Evolutionary conservation across 2,329 filamentous ascomycete genomes (phyloP).

Genomic region (Polytolypa hystricis): DNA sequence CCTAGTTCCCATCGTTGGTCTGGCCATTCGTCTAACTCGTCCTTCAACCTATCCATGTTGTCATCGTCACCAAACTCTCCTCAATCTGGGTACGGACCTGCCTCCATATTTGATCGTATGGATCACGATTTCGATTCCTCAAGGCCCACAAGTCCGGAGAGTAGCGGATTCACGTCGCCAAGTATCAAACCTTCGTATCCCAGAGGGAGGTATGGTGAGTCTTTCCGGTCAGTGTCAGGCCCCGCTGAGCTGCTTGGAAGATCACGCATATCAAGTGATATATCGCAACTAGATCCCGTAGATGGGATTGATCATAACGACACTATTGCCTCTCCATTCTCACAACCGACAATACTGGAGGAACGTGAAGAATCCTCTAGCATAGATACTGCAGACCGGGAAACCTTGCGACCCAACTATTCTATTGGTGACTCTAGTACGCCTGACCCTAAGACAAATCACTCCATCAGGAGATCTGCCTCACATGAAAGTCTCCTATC

Average conservation of each 20-base stretch:
- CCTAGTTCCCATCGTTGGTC: slow-evolving; percentile 50
- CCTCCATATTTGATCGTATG: slow-evolving; percentile 65
- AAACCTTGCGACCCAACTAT: not conserved
- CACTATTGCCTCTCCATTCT: slow-evolving; percentile 5
- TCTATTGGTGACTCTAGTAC: not conserved
- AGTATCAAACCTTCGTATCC: slow-evolving; percentile 51
- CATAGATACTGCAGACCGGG: not conserved
- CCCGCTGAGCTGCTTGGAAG: too few species aligned
- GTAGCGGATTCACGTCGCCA: slow-evolving; percentile 53
- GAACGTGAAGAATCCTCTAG: slow-evolving; percentile 23
- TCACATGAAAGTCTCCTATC: slow-evolving; percentile 89
- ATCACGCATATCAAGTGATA: too few species aligned
- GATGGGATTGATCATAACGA: too few species aligned
- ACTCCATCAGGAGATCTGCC: slow-evolving; percentile 50
- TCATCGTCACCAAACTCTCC: slow-evolving; percentile 78
- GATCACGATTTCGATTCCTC: slow-evolving; percentile 56
- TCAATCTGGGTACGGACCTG: slow-evolving; percentile 58
- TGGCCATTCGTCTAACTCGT: slow-evolving; percentile 47
- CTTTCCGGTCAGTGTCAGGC: slow-evolving; percentile 29
- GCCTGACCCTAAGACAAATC: slow-evolving; percentile 20
- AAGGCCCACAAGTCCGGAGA: slow-evolving; percentile 70
- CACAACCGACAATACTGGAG: slow-evolving; percentile 29
- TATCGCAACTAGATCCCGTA: too few species aligned
- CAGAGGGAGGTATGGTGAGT: slow-evolving; percentile 48
- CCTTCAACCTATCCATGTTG: slow-evolving; percentile 48